Conservation (phyloP, 2,329 filamentous ascomycete species). For the Ilyonectria destructans region DNA sequence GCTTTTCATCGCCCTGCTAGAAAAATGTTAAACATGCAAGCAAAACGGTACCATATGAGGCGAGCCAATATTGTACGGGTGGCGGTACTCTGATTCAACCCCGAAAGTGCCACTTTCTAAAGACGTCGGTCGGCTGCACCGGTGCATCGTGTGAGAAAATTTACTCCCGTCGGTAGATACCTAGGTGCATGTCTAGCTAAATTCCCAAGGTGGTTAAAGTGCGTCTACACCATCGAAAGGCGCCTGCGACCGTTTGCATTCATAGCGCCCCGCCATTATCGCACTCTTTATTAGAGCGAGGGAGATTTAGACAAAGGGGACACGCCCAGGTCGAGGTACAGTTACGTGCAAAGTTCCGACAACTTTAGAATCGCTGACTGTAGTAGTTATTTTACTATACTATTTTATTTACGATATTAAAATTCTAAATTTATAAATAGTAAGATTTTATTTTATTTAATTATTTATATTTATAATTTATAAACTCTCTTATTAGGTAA, state of each 20-base stretch:
- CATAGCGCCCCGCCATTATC: no score
- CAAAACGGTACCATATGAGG: not conserved
- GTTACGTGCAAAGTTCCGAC: no score
- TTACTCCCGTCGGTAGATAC: slow-evolving; percentile 1
- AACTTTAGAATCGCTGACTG: no score
- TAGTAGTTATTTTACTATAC: no score
- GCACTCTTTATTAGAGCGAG: no score
- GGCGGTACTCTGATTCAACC: not conserved
- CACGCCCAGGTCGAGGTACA: no score
- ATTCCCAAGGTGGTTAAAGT: not conserved
- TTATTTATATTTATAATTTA: no score
- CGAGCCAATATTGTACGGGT: not conserved
- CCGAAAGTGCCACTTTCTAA: not conserved
- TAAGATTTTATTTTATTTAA: no score
- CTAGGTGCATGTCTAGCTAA: slow-evolving; percentile 7
- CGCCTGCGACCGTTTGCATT: not conserved
- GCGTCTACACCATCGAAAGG: not conserved
- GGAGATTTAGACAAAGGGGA: no score
- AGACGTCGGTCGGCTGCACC: slow-evolving; percentile 6
- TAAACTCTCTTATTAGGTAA: no score
- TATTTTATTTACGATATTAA: no score
- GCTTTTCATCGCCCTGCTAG: not conserved
- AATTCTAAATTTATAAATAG: no score
- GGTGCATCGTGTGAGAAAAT: slow-evolving; percentile 6
- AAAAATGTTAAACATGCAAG: not conserved